phyloP scores from a whole-genome alignment of 371 early-diverging fungal species.

The Fennellomyces sp. region DNA sequence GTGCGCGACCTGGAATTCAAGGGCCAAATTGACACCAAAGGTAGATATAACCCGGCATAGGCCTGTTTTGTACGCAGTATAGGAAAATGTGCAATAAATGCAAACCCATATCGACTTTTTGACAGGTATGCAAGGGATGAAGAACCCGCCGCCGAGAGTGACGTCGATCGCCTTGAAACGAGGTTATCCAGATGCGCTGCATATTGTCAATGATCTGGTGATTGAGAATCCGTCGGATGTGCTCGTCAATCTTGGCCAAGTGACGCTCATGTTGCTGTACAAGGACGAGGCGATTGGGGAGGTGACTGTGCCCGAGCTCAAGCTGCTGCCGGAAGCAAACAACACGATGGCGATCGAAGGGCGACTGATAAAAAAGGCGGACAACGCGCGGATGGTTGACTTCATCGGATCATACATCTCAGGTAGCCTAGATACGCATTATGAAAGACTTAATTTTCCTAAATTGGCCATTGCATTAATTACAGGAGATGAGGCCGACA shows the following conservation, averaged over 20 bases:
- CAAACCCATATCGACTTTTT: neutral
- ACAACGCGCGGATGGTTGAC: conserved; percentile 21
- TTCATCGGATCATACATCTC: conserved; percentile 45
- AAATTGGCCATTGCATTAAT: no score
- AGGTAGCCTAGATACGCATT: no score
- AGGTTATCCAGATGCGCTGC: conserved; percentile 36
- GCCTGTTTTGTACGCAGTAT: neutral
- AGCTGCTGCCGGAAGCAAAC: conserved; percentile 21
- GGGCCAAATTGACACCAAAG: conserved; percentile 45
- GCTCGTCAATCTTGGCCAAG: conserved; percentile 34
- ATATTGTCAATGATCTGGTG: conserved; percentile 19
- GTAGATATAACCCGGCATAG: conserved; percentile 20
- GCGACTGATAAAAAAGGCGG: conserved; percentile 5
- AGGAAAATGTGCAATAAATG: neutral
- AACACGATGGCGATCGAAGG: neutral
- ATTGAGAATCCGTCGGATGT: conserved; percentile 48
- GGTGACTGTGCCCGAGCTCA: conserved; percentile 29
- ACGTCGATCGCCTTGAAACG: conserved; percentile 26
- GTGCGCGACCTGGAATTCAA: conserved; percentile 41
- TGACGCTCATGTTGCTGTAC: conserved; percentile 29
- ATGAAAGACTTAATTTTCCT: no score
- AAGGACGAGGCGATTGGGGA: conserved; percentile 37
- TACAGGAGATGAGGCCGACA: conserved; percentile 8
- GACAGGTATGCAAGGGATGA: conserved; percentile 44
- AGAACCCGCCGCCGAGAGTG: conserved; percentile 39